Percentiles rank a stretch among this genome's conserved stretches.
These are phyloP conservation scores for Populus trichocarpa DNA, from an alignment of 441 rosid genomes.

Conservation along the genomic window DNA sequence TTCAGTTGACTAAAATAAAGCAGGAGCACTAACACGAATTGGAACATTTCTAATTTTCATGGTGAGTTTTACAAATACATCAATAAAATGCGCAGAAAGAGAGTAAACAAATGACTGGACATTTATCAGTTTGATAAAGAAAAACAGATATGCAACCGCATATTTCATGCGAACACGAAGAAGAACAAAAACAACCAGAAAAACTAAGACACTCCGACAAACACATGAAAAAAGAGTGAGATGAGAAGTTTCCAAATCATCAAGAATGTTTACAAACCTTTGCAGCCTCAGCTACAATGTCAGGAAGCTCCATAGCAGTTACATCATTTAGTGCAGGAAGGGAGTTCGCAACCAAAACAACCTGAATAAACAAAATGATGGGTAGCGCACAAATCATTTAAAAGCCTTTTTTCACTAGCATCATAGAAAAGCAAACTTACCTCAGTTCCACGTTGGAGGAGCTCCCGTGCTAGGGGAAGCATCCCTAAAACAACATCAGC, in stretches of 20 bases:
- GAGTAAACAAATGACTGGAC: background rate
- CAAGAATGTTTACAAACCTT: constrained; percentile 49
- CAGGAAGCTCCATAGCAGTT: constrained; percentile 98
- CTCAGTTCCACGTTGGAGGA: constrained; percentile 94
- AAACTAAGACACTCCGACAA: background rate
- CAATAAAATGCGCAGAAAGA: background rate
- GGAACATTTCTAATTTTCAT: background rate
- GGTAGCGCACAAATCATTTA: background rate
- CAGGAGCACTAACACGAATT: background rate
- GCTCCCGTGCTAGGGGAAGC: constrained; percentile 98
- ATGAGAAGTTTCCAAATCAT: background rate
- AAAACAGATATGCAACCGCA: background rate
- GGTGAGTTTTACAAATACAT: background rate
- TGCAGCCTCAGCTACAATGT: constrained; percentile 96
- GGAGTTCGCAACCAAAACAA: constrained; percentile 94
- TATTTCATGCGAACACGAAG: background rate
- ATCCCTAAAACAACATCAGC: constrained; percentile 94
- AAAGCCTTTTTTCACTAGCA: constrained; percentile 9
- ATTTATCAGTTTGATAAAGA: too few species aligned
- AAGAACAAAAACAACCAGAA: background rate
- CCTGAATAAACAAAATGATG: constrained; percentile 45
- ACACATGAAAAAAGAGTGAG: background rate
- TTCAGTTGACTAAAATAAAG: background rate
- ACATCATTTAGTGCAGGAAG: constrained; percentile 96
- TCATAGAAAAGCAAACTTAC: constrained; percentile 36